A percentile compares a stretch with the other conserved stretches of the same genome.
Conservation (phyloP, 768 basidiomycete genomes). For the Rhizopogon vulgaris region DNA sequence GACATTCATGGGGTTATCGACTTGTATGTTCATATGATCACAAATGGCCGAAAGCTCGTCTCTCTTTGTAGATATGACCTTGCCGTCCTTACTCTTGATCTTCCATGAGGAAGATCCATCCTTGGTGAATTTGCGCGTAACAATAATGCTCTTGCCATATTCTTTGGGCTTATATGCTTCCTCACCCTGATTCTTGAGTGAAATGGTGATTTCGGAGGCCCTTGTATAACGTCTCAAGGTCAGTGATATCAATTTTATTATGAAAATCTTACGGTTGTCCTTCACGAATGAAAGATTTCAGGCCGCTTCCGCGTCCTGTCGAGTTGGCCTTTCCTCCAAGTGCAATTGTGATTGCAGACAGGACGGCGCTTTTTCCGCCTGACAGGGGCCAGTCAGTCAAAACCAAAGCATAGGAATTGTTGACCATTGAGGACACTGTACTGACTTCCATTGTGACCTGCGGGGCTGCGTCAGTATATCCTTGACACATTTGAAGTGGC, state of each 20-base stretch:
- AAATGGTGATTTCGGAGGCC: slow-evolving; percentile 68
- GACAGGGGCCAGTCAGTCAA: slow-evolving; percentile 2
- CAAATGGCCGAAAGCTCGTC: slow-evolving; percentile 85
- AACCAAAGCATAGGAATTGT: background rate
- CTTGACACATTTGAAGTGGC: background rate
- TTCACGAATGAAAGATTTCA: slow-evolving; percentile 82
- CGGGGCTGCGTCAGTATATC: slow-evolving; percentile 1
- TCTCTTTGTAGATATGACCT: slow-evolving; percentile 65
- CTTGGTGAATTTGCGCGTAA: slow-evolving; percentile 75
- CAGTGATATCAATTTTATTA: background rate
- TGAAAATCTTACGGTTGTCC: slow-evolving; percentile 60
- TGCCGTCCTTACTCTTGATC: slow-evolving; percentile 66
- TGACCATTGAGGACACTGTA: slow-evolving; percentile 10
- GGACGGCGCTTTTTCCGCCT: slow-evolving; percentile 95
- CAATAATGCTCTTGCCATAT: slow-evolving; percentile 82
- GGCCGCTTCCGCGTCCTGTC: slow-evolving; percentile 82
- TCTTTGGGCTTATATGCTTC: slow-evolving; percentile 82
- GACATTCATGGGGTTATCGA: slow-evolving; percentile 95
- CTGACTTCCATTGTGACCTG: slow-evolving; percentile 91
- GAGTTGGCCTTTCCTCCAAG: slow-evolving; percentile 90
- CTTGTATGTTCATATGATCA: slow-evolving; percentile 95
- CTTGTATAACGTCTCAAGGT: slow-evolving; percentile 29
- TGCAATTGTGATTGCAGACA: slow-evolving; percentile 89
- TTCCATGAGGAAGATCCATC: slow-evolving; percentile 78
- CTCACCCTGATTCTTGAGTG: slow-evolving; percentile 83